These are phyloP conservation scores for Melanomma pulvis-pyrius DNA, from an alignment of 495 filamentous ascomycete genomes.

Conservation along the genomic window DNA sequence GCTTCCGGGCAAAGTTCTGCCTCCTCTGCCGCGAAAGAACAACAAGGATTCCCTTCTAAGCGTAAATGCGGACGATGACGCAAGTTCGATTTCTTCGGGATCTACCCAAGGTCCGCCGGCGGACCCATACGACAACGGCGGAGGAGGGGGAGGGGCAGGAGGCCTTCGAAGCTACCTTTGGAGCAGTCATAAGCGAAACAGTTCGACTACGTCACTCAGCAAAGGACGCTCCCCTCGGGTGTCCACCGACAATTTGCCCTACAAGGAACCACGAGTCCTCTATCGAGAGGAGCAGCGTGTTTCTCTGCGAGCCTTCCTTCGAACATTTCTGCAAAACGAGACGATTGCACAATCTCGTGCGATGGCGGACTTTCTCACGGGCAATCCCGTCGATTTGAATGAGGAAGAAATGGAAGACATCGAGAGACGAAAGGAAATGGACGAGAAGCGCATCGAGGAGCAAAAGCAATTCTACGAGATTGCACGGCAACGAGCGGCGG, in stretches of 20 bases:
- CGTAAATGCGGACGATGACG: conserved; percentile 65
- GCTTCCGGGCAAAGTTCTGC: conserved; percentile 87
- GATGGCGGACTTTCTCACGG: conserved; percentile 78
- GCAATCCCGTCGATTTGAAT: conserved; percentile 66
- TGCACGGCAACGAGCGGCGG: conserved; percentile 82
- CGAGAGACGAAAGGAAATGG: conserved; percentile 73
- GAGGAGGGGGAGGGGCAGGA: conserved; percentile 52
- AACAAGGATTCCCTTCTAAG: conserved; percentile 64
- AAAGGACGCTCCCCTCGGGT: conserved; percentile 52
- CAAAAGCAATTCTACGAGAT: conserved; percentile 95
- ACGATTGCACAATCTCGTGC: conserved; percentile 79
- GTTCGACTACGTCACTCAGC: conserved; percentile 33
- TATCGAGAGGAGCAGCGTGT: conserved; percentile 91
- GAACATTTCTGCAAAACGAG: conserved; percentile 79
- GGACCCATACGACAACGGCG: conserved; percentile 39
- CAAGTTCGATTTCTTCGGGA: conserved; percentile 73
- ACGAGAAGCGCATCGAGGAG: conserved; percentile 85
- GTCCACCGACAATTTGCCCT: conserved; percentile 51
- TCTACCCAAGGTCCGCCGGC: conserved; percentile 60
- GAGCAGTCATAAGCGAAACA: conserved; percentile 36
- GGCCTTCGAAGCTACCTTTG: conserved; percentile 48
- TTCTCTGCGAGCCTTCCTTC: conserved; percentile 85
- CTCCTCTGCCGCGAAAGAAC: conserved; percentile 87
- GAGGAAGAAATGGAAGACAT: conserved; percentile 86
- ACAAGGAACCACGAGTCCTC: conserved; percentile 52